A percentile compares a stretch with the other conserved stretches of the same genome.
Conservation (phyloP, 2,329 filamentous ascomycete species). For the Sporothrix pallida region DNA sequence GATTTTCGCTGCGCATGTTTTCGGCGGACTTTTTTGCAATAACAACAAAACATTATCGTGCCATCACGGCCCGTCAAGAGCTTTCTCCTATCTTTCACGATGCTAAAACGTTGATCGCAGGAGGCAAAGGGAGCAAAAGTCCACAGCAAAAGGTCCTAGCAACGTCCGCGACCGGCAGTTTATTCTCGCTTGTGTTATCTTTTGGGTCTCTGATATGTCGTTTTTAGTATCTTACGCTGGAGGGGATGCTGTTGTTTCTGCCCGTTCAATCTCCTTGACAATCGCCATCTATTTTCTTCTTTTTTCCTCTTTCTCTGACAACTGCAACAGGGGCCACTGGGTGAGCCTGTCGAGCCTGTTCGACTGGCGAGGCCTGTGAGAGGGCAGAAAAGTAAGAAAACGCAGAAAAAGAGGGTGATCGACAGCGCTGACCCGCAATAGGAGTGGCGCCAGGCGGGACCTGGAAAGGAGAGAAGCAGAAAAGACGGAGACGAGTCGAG, state of each 20-base stretch:
- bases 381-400: not conserved
- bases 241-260: not conserved
- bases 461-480: not conserved
- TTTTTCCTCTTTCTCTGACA: conserved; percentile 21
- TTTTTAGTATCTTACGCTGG: too few relatives aligned
- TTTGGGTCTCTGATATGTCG: not conserved
- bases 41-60: too few relatives aligned
- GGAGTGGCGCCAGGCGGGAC: conserved; percentile 23
- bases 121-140: too few relatives aligned
- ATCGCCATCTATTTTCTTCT: not conserved
- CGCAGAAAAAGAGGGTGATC: not conserved
- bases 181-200: conserved; percentile 8
- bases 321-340: not conserved
- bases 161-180: not conserved
- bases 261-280: conserved; percentile 5
- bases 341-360: not conserved
- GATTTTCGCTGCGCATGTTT: too few relatives aligned
- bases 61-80: too few relatives aligned
- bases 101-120: too few relatives aligned
- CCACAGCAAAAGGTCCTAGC: too few relatives aligned
- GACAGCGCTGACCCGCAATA: conserved; percentile 23
- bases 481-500: not conserved
- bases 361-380: not conserved
- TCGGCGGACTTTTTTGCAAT: too few relatives aligned
- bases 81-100: too few relatives aligned